Percentiles rank a stretch among this genome's conserved stretches.
These are phyloP conservation scores for Alternaria arbusti DNA, from an alignment of 2,329 filamentous ascomycete genomes.

Conservation along the genomic window DNA sequence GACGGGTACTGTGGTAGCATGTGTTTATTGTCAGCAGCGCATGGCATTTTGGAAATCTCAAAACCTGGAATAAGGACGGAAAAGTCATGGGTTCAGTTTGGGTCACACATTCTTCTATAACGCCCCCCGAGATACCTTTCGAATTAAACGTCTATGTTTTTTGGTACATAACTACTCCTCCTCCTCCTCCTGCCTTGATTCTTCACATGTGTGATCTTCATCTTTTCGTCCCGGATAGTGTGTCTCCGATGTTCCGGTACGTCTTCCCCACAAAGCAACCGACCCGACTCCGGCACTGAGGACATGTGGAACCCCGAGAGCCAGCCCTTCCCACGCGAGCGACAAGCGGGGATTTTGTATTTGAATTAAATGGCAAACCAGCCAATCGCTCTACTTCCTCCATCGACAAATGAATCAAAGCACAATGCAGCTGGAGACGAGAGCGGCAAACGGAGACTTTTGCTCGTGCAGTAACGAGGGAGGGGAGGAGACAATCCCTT, in stretches of 20 bases:
- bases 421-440: not conserved
- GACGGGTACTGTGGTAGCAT: slow-evolving; percentile 10
- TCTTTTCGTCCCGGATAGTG: not conserved
- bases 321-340: slow-evolving; percentile 2
- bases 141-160: slow-evolving; percentile 16
- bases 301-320: slow-evolving; percentile 2
- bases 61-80: slow-evolving; percentile 18
- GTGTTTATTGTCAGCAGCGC: slow-evolving; percentile 15
- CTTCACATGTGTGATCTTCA: not conserved
- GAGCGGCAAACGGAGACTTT: not conserved
- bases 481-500: not conserved
- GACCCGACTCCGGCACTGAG: slow-evolving; percentile 18
- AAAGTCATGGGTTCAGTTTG: slow-evolving; percentile 23
- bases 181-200: not conserved
- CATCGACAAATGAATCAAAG: not conserved
- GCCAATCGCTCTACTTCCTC: slow-evolving; percentile 8
- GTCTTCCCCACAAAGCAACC: slow-evolving; percentile 19
- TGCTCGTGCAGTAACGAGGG: not conserved
- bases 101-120: slow-evolving; percentile 18
- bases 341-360: not conserved
- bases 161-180: not conserved
- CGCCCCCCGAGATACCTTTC: slow-evolving; percentile 23
- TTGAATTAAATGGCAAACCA: not conserved
- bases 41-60: slow-evolving; percentile 9
- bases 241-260: not conserved